Base-by-base conservation (phyloP, 768 basidiomycete species). In the Nidularia sp. region DNA sequence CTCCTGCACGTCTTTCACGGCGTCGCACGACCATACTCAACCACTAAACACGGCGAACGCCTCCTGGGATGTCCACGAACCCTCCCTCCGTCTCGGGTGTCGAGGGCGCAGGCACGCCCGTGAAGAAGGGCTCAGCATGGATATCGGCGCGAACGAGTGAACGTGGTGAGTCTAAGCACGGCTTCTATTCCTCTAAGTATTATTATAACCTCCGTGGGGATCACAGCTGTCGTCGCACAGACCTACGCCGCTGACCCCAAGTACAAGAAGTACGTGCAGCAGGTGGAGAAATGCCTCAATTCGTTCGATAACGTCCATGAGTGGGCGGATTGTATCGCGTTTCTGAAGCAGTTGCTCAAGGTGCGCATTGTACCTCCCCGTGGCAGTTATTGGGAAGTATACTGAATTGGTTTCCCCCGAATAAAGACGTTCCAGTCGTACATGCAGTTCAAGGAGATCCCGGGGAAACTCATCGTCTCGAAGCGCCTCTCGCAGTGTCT, bases 241-340 rank as follows among this genome's bases (percentile, higher is more conserved):
- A 63, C 73, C 10, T 84, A 84, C 60, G 79, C 83, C 29, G 81
- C 85, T 6, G 95, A 98, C 73, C 89, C 92, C 10, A 95, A 94
- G 66, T 97, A 85, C 74, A 93, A 90, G 75, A 97, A 97, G 70
- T 98, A 93, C 70, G 76, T 86, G 0, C 85, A 88, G 51, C 90
- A 93, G 60, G 91, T 99, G 46, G 97, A 99, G 66, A 88, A 88
- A 70, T 93, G 90, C 59, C 76, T 99, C 45, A 88, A 85, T 55
- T 86, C 93, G 1, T 98, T 99, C 62, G 94, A 97, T 63, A 91
- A 85, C 62, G 93, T 97, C 53, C 92, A 96, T 52, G 97, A 99
- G 73, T 99, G 97, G 97, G 95, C 97, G 54, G 97, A 99, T 72
- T 98, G 94, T 67, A 98, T 97, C 64, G 88, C 95, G 39, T 99